Base-by-base conservation (phyloP, 148 eudicot species). In the Nepenthes gracilis region DNA sequence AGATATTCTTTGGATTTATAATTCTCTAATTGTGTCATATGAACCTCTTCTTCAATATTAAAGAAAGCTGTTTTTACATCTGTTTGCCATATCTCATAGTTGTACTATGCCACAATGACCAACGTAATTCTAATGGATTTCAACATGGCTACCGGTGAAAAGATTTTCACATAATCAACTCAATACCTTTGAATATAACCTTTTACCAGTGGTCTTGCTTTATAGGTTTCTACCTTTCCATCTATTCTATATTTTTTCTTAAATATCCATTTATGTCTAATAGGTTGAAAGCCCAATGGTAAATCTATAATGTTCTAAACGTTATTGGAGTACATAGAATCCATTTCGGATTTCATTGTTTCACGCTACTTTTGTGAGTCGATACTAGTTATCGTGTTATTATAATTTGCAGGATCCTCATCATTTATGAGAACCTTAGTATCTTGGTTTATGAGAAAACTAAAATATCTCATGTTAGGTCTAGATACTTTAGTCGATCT, bases 51-150 rank as follows among this genome's bases (percentile, higher is more conserved):
- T 1, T 61, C 6, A 1, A 61, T 49, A 47, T 47, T 47, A 6
- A 61, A 48, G 54, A 61, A 61, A 2, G 64, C 54, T 5, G 35
- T 61, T 33, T 61, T 61, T 1, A 61, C 54, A 47, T 61, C 64
- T 36, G 33, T 45, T 48, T 47, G 43, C 13, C 37, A 48, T 6
- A 61, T 45, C 33, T 45, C 54, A 2, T 49, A 61, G 8, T 47
- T 15, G 13, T 47, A 33, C 0, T 10, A 12, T 47, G 54, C 37
- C 23, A 38, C 40, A 12, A 47, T 34, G 2, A 34, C 54, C 9
- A 61, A 32, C 1, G 34, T 33, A 33, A 61, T 61, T 34, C 40
- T 33, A 5, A 61, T 13, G 6, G 55, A 45, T 32, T 47, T 33
- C 23, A 55, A 32, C 33, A 15, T 32, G 14, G 57, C 57, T 6